phyloP scores from a whole-genome alignment of 495 filamentous ascomycete genomes.

The Filosporella fistucella region DNA sequence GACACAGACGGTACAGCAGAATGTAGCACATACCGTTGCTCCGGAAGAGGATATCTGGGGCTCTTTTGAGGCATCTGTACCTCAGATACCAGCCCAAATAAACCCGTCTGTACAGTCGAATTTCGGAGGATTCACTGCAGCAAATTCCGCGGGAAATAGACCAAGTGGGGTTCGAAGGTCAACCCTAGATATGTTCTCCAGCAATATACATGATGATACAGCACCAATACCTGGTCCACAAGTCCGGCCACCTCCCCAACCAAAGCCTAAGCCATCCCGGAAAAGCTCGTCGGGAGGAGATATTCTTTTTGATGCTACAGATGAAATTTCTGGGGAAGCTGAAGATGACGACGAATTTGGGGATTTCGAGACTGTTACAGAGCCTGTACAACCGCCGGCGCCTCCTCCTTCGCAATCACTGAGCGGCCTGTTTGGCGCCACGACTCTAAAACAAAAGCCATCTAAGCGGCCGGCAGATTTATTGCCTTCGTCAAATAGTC shows the following conservation, averaged over 20 bases:
- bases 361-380: slow-evolving; percentile 58
- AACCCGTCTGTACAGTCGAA: background rate
- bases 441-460: slow-evolving; percentile 2
- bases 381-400: slow-evolving; percentile 2
- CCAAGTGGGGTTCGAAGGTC: slow-evolving; percentile 9
- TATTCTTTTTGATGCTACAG: slow-evolving; percentile 43
- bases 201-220: slow-evolving; percentile 8
- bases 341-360: slow-evolving; percentile 68
- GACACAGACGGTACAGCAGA: background rate
- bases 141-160: background rate
- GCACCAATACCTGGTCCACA: background rate
- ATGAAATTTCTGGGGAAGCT: slow-evolving; percentile 31
- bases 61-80: slow-evolving; percentile 6
- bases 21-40: background rate
- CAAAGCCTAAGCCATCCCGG: background rate
- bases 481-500: slow-evolving; percentile 10
- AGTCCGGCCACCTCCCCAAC: background rate
- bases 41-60: slow-evolving; percentile 25
- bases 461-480: slow-evolving; percentile 9
- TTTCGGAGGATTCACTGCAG: background rate
- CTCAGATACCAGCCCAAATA: background rate
- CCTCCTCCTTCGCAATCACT: slow-evolving; percentile 14
- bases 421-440: slow-evolving; percentile 14
- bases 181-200: slow-evolving; percentile 20
- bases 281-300: slow-evolving; percentile 23